phyloP scores from a whole-genome alignment of 139 green algal genomes.

The Mychonastes homosphaera region DNA sequence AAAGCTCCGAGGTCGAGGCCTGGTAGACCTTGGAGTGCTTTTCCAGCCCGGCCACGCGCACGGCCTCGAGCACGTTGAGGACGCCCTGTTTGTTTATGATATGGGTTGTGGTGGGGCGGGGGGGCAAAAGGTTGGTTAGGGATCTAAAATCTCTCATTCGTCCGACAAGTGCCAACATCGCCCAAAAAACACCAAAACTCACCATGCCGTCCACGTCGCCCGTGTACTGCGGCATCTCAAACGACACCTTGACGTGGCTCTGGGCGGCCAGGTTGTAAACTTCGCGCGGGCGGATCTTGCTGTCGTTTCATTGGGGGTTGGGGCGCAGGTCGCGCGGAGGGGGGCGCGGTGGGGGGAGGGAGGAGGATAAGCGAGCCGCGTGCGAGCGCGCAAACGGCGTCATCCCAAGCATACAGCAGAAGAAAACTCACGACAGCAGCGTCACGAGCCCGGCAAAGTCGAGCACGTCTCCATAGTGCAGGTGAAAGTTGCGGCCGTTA shows the following conservation, averaged over 20 bases:
- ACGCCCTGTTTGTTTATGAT: conserved; percentile 16
- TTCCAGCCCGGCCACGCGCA: conserved; percentile 30
- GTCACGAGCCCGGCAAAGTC: conserved; percentile 34
- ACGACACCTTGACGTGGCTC: conserved; percentile 62
- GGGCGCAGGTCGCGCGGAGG: too few species aligned
- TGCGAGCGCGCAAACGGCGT: background rate
- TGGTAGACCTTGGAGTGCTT: conserved; percentile 55
- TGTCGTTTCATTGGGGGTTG: background rate
- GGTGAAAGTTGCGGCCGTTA: conserved; percentile 21
- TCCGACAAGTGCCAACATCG: too few species aligned
- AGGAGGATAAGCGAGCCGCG: background rate
- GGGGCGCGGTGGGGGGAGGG: too few species aligned
- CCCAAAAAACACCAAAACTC: too few species aligned
- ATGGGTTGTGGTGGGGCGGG: background rate
- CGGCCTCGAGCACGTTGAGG: conserved; percentile 57
- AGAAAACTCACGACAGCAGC: conserved; percentile 20
- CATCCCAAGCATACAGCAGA: background rate
- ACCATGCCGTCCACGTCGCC: conserved; percentile 41
- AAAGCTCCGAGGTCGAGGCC: conserved; percentile 68
- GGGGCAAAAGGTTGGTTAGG: too few species aligned
- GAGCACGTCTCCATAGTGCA: conserved; percentile 57
- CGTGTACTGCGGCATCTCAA: conserved; percentile 63
- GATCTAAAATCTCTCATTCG: too few species aligned
- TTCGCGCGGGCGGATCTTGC: conserved; percentile 42
- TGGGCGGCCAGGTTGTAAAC: conserved; percentile 75